These are phyloP conservation scores for Solanum etuberosum DNA, from an alignment of 257 asterid genomes.

Conservation along the genomic window DNA sequence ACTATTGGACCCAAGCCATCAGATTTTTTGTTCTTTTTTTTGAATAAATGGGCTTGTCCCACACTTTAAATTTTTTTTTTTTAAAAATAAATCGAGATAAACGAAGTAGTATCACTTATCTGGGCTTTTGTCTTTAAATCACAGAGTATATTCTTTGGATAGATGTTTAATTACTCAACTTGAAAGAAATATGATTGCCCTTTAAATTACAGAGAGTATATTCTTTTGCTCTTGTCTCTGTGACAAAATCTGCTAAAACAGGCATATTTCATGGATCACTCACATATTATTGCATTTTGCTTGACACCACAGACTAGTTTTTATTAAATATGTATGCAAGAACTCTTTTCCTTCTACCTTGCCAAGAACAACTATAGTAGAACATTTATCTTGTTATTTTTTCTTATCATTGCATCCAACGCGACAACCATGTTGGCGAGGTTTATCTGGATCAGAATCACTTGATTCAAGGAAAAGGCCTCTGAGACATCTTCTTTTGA, in stretches of 20 bases:
- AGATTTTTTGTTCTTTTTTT: no score
- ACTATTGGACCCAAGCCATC: no score
- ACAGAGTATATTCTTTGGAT: neutral
- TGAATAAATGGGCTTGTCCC: no score
- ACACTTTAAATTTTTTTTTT: no score
- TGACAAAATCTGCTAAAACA: neutral
- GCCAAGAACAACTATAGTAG: neutral
- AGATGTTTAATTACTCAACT: neutral
- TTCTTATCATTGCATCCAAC: slow-evolving; percentile 33
- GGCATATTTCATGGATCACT: neutral
- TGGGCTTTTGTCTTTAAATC: neutral
- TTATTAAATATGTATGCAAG: neutral
- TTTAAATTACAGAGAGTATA: neutral
- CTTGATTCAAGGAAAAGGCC: slow-evolving; percentile 73
- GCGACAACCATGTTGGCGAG: slow-evolving; percentile 77
- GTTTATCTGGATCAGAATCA: slow-evolving; percentile 65
- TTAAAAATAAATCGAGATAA: neutral
- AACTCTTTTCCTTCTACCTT: neutral
- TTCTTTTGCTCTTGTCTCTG: neutral
- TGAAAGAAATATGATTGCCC: neutral
- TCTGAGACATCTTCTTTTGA: slow-evolving; percentile 75
- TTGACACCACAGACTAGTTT: neutral
- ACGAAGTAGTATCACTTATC: neutral
- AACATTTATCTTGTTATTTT: slow-evolving; percentile 3
- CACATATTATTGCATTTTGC: neutral